These are phyloP conservation scores for Malus sieversii DNA, from an alignment of 306 rosid species.

Conservation along the genomic window DNA sequence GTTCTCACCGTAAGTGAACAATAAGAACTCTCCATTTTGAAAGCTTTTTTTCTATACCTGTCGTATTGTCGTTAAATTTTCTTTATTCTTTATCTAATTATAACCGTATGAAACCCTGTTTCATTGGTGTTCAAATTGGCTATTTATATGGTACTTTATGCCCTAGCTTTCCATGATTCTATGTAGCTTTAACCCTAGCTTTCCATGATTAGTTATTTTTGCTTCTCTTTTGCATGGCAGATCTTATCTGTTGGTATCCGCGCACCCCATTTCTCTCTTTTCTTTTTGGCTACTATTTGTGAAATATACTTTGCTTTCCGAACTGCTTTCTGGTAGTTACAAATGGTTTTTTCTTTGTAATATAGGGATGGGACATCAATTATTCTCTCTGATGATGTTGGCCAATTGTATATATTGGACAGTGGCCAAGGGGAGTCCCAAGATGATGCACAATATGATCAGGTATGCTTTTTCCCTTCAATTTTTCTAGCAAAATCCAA, in stretches of 20 bases:
- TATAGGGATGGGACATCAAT: constrained; percentile 95
- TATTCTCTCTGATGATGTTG: constrained; percentile 94
- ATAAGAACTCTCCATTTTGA: neutral
- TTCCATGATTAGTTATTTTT: neutral
- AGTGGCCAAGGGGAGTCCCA: constrained; percentile 98
- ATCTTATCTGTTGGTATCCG: neutral
- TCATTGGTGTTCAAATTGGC: neutral
- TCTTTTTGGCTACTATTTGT: neutral
- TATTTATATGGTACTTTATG: neutral
- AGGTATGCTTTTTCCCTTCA: constrained; percentile 38
- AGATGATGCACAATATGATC: constrained; percentile 90
- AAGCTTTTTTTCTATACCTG: neutral
- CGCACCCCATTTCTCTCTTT: neutral
- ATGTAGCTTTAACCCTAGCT: neutral
- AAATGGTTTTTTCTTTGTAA: constrained; percentile 16
- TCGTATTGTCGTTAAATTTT: neutral
- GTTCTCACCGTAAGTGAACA: constrained; percentile 87
- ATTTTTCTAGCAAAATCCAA: neutral
- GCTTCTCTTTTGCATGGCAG: neutral
- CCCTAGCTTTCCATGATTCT: neutral
- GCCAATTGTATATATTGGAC: constrained; percentile 79
- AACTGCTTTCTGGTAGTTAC: constrained; percentile 11
- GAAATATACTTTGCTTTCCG: neutral
- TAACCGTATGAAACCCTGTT: neutral
- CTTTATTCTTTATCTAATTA: neutral